phyloP scores from a whole-genome alignment of 768 basidiomycete species.

The Lepiota subincarnata region DNA sequence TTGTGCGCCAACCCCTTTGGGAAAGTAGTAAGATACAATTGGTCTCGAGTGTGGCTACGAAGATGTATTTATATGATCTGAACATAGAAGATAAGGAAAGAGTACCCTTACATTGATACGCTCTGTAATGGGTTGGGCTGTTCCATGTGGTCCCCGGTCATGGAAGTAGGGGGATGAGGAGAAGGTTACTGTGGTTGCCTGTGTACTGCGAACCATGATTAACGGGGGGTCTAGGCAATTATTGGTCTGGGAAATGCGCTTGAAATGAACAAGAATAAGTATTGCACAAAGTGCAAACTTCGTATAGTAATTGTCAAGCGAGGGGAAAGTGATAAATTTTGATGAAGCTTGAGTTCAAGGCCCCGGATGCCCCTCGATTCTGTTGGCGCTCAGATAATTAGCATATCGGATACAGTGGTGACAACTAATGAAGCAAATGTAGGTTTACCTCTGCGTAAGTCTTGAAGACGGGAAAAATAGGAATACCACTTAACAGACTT shows the following conservation, averaged over 20 bases:
- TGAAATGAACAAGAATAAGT: neutral
- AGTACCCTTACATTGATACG: conserved; percentile 58
- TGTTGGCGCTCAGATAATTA: neutral
- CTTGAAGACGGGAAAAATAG: no score
- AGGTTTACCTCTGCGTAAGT: no score
- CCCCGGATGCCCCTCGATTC: neutral
- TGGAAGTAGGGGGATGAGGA: conserved; percentile 73
- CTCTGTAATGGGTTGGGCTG: conserved; percentile 77
- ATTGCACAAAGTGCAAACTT: neutral
- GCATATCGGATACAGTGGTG: no score
- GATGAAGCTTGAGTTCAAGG: neutral
- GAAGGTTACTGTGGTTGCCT: conserved; percentile 52
- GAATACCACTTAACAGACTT: no score
- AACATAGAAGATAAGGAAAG: neutral
- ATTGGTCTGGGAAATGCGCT: no score
- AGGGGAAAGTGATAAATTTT: neutral
- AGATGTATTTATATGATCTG: neutral
- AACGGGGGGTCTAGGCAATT: neutral
- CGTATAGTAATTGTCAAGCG: no score
- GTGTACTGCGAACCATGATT: conserved; percentile 42
- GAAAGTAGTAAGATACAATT: conserved; percentile 94
- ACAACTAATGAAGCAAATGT: no score
- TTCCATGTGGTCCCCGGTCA: conserved; percentile 66
- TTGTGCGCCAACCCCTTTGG: conserved; percentile 88
- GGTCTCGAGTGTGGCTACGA: conserved; percentile 70